Percentiles rank a stretch among this genome's conserved stretches.
phyloP scores from a whole-genome alignment of 169 alveolate genomes.

The Cryptosporidium andersoni region DNA sequence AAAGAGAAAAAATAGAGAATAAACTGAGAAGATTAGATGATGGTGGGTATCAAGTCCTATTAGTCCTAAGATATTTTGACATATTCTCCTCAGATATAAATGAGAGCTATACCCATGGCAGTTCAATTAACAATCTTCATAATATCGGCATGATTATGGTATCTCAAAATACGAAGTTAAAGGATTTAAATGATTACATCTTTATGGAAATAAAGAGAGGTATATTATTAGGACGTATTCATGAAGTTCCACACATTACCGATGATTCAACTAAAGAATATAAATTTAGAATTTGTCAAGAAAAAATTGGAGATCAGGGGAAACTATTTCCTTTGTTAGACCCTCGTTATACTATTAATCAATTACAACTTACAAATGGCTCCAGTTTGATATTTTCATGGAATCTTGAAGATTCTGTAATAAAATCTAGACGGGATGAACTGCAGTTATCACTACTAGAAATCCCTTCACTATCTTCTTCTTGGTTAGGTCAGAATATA shows the following conservation, averaged over 20 bases:
- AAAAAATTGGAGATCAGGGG: conserved; percentile 16
- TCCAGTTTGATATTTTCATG: conserved; percentile 43
- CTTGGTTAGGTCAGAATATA: conserved; percentile 22
- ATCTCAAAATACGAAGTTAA: conserved; percentile 17
- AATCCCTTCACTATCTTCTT: not conserved
- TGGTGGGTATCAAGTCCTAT: conserved; percentile 32
- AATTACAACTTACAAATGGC: conserved; percentile 32
- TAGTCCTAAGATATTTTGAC: conserved; percentile 50
- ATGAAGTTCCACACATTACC: not conserved
- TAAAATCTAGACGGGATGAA: conserved; percentile 34
- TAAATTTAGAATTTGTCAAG: conserved; percentile 44
- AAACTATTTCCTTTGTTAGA: conserved; percentile 30
- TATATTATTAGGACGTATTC: not conserved
- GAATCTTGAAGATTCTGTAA: conserved; percentile 38
- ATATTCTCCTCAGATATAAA: conserved; percentile 9
- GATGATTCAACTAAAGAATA: not conserved
- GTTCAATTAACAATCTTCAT: conserved; percentile 16
- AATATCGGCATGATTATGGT: conserved; percentile 60
- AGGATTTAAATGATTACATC: conserved; percentile 47
- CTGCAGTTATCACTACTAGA: conserved; percentile 17
- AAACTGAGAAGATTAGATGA: conserved; percentile 15
- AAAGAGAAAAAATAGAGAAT: conserved; percentile 35
- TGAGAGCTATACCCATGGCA: conserved; percentile 15
- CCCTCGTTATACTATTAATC: conserved; percentile 49
- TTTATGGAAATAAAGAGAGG: conserved; percentile 60